These are phyloP conservation scores for Dothideomycetes sp. DNA, from an alignment of 2,329 filamentous ascomycete genomes.

Conservation along the genomic window DNA sequence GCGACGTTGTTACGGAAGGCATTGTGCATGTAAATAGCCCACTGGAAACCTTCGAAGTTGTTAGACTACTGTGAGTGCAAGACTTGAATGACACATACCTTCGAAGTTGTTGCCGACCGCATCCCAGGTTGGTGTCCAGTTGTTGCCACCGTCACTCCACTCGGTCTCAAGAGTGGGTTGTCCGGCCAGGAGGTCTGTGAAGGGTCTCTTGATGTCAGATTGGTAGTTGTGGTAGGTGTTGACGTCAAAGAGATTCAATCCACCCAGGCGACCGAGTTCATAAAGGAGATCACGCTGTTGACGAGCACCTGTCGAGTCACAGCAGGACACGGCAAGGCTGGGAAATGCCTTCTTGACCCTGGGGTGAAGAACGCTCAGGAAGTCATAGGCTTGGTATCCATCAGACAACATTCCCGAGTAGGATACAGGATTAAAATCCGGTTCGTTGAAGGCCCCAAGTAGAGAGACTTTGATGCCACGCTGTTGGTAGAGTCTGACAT, in stretches of 20 bases:
- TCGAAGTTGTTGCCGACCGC: conserved; percentile 12
- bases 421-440: conserved; percentile 19
- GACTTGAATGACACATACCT: too few relatives aligned
- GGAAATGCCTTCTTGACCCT: conserved; percentile 19
- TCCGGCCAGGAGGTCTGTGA: conserved; percentile 14
- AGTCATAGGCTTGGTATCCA: conserved; percentile 20
- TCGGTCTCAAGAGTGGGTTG: conserved; percentile 19
- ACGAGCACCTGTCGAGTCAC: conserved; percentile 18
- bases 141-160: conserved; percentile 15
- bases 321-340: conserved; percentile 17
- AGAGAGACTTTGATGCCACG: conserved; percentile 33
- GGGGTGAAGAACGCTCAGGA: conserved; percentile 18
- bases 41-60: conserved; percentile 20
- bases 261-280: conserved; percentile 15
- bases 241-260: conserved; percentile 17
- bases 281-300: conserved; percentile 18
- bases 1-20: conserved; percentile 16
- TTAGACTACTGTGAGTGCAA: not conserved
- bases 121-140: conserved; percentile 18
- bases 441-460: conserved; percentile 18
- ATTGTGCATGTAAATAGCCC: conserved; percentile 22
- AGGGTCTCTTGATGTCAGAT: conserved; percentile 17
- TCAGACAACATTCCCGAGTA: conserved; percentile 20
- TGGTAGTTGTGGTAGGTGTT: conserved; percentile 21
- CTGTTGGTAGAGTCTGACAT: conserved; percentile 39